These are phyloP conservation scores for Penicillium arizonense DNA, from an alignment of 495 filamentous ascomycete species.

Conservation along the genomic window DNA sequence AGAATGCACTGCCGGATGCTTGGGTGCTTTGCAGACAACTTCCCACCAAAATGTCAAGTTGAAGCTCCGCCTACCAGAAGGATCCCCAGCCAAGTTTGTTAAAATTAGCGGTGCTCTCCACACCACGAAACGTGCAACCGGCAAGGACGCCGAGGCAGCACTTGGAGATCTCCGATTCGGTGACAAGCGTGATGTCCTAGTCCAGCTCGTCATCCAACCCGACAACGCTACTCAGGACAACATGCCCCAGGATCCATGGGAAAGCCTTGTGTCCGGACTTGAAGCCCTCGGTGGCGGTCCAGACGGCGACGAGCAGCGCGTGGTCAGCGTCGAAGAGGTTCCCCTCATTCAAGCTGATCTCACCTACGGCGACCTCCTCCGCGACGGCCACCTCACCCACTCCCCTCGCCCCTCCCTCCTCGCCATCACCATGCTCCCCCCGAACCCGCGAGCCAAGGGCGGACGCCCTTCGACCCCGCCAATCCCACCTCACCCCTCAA, in stretches of 20 bases:
- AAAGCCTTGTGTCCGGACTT: slow-evolving; percentile 91
- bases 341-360: slow-evolving; percentile 95
- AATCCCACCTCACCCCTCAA: slow-evolving; percentile 91
- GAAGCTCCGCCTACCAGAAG: slow-evolving; percentile 91
- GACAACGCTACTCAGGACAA: slow-evolving; percentile 84
- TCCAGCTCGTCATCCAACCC: slow-evolving; percentile 90
- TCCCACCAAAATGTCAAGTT: slow-evolving; percentile 99
- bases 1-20: slow-evolving; percentile 92
- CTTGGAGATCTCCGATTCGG: slow-evolving; percentile 93
- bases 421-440: slow-evolving; percentile 98
- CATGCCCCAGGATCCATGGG: slow-evolving; percentile 92
- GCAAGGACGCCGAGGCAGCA: slow-evolving; percentile 89
- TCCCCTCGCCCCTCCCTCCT: slow-evolving; percentile 85
- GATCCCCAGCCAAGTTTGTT: slow-evolving; percentile 95
- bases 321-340: slow-evolving; percentile 88
- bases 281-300: slow-evolving; percentile 91
- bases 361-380: slow-evolving; percentile 88
- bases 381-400: slow-evolving; percentile 86
- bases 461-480: slow-evolving; percentile 69
- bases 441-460: slow-evolving; percentile 57
- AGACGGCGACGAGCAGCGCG: slow-evolving; percentile 83
- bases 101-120: slow-evolving; percentile 98
- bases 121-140: slow-evolving; percentile 96
- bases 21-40: slow-evolving; percentile 89
- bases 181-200: slow-evolving; percentile 95